Base-by-base conservation (phyloP, 2,329 filamentous ascomycete genomes). In the Exophiala phaeomuriformis region DNA sequence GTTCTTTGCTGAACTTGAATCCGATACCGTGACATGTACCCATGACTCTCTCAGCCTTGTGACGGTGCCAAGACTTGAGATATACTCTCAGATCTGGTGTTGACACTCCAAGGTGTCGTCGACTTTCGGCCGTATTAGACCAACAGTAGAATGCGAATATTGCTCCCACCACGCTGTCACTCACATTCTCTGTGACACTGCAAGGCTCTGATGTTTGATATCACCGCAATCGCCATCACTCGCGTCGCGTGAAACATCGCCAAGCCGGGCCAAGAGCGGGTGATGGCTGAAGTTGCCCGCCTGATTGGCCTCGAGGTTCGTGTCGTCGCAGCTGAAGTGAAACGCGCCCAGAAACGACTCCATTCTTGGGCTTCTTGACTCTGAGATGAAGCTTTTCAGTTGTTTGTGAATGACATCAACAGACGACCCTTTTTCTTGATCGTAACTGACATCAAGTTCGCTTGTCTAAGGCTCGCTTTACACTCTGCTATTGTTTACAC, bases 11-110 rank as follows among this genome's bases (percentile, higher is more conserved):
- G 19, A 19, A 19, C 19, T 19, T 19, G 19, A 19, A 19, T 19
- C 19, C 2, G 19, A 19, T 19, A 19, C 19, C 19, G 19, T 19
- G n/a, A 39, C 36, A 39, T 8, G 19, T 5, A 39, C 33, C 5
- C 6, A 10, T 6, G 10, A 6, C 33, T 39, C 36, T 12, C 28
- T 44, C 51, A 51, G 48, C 55, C 51, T 54, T 46, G 55, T 40
- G 36, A 9, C 27, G 41, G 29, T 54, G 51, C 55, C 51, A 54
- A 53, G 54, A 48, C 47, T 50, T 47, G 28, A 28, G 46, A 56
- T 43, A 52, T 5, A 28, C 12, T 19, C 12, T 41, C 12, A 41
- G 19, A 19, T 19, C 19, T 19, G 19, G 19, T 19, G 19, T 19
- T 19, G 19, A 19, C 19, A 19, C 19, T 19, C 19, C 19, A 19